Evolutionary conservation across 2,329 filamentous ascomycete genomes (phyloP).

Genomic region (Byssothecium circinans): DNA sequence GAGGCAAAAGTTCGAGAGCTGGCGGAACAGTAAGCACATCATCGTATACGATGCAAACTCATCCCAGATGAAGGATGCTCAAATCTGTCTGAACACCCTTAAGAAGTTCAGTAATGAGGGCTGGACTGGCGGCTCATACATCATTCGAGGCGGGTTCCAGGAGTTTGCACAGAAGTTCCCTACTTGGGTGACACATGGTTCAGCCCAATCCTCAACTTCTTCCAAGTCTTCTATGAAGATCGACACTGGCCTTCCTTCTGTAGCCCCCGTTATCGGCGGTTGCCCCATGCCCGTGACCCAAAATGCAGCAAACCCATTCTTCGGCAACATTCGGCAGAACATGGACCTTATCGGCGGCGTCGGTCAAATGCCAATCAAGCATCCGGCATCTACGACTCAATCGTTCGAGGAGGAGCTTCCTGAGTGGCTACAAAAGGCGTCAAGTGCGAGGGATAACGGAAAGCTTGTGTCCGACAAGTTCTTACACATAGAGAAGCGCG

Average conservation of each 20-base stretch:
- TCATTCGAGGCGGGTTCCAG: slow-evolving; percentile 80
- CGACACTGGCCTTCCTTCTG: slow-evolving; percentile 46
- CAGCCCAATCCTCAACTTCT: slow-evolving; percentile 24
- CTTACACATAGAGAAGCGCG: slow-evolving; percentile 76
- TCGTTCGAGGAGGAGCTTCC: slow-evolving; percentile 62
- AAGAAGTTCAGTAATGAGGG: slow-evolving; percentile 90
- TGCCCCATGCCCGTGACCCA: slow-evolving; percentile 75
- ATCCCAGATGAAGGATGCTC: slow-evolving; percentile 75
- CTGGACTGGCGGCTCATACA: slow-evolving; percentile 71
- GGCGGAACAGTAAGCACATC: slow-evolving; percentile 74
- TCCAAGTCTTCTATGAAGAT: slow-evolving; percentile 26
- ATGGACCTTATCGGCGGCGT: slow-evolving; percentile 94
- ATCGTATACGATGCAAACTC: slow-evolving; percentile 86
- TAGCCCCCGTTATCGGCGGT: slow-evolving; percentile 83
- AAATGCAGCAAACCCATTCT: slow-evolving; percentile 81
- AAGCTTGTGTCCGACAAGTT: slow-evolving; percentile 82
- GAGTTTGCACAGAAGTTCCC: slow-evolving; percentile 71
- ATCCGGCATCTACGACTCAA: slow-evolving; percentile 56
- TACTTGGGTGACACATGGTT: slow-evolving; percentile 58
- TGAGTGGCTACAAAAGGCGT: slow-evolving; percentile 72
- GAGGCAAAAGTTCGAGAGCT: slow-evolving; percentile 72
- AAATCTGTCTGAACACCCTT: slow-evolving; percentile 79
- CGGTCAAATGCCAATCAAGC: slow-evolving; percentile 70
- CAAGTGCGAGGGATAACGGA: slow-evolving; percentile 69
- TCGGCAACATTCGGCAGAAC: slow-evolving; percentile 93